Conservation (phyloP, 2,329 filamentous ascomycete genomes). For the Ceratocystis cacaofunesta region DNA sequence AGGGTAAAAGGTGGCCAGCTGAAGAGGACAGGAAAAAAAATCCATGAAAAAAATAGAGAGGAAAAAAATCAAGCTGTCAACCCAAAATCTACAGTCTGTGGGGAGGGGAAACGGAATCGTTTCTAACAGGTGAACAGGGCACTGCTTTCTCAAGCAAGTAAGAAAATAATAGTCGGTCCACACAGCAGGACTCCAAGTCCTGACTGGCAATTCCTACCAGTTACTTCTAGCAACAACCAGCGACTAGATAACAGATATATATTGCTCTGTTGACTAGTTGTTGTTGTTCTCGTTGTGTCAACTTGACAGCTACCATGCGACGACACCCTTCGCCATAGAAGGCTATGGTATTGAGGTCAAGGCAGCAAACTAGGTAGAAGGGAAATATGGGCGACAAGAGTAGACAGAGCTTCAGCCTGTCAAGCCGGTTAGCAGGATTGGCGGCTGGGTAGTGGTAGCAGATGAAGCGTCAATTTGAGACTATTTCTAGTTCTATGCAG, state of each 20-base stretch:
- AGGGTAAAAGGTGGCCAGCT: background rate
- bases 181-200: background rate
- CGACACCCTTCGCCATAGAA: no score
- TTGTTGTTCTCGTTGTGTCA: background rate
- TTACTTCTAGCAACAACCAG: background rate
- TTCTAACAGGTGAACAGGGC: slow-evolving; percentile 2
- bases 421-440: background rate
- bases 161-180: background rate
- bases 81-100: background rate
- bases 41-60: background rate
- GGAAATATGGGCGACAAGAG: background rate
- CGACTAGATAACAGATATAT: background rate
- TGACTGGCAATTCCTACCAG: background rate
- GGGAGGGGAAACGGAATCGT: background rate
- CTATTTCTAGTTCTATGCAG: background rate
- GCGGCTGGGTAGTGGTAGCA: background rate
- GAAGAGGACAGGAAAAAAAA: background rate
- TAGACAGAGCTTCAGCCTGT: background rate
- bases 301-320: background rate
- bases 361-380: background rate
- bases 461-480: background rate
- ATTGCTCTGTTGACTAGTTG: background rate
- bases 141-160: background rate
- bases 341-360: background rate
- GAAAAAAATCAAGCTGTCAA: background rate